Evolutionary conservation across 768 basidiomycete genomes (phyloP).

Genomic region (Lactarius sanguifluus): DNA sequence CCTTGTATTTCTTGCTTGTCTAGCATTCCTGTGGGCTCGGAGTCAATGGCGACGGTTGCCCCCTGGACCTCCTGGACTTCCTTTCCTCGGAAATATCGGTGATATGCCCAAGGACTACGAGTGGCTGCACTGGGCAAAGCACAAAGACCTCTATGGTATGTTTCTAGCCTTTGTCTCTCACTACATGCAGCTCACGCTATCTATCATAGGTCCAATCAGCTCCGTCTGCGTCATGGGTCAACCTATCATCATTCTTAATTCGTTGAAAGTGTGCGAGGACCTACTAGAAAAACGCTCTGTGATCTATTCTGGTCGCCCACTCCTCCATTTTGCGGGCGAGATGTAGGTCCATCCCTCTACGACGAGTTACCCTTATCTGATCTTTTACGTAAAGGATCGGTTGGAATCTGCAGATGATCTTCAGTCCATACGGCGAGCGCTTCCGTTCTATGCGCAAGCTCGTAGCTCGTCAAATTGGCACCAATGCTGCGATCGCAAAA

Average conservation of each 20-base stretch:
- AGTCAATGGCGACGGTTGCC: slow-evolving; percentile 7
- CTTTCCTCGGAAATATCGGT: slow-evolving; percentile 17
- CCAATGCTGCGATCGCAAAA: slow-evolving; percentile 5
- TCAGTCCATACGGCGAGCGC: slow-evolving; percentile 12
- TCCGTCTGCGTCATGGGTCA: slow-evolving; percentile 19
- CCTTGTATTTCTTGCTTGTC: background rate
- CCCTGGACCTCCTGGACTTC: slow-evolving; percentile 21
- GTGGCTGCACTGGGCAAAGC: slow-evolving; percentile 22
- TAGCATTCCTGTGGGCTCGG: slow-evolving; percentile 2
- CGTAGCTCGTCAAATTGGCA: slow-evolving; percentile 21
- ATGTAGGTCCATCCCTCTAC: slow-evolving; percentile 1
- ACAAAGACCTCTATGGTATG: slow-evolving; percentile 14
- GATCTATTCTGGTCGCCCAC: slow-evolving; percentile 19
- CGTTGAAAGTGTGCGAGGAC: slow-evolving; percentile 20
- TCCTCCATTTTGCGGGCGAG: slow-evolving; percentile 18
- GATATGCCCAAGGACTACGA: slow-evolving; percentile 14
- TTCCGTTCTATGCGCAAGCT: slow-evolving; percentile 23
- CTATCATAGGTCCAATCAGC: slow-evolving; percentile 14
- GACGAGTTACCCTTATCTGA: background rate
- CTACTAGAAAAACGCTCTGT: slow-evolving; percentile 21
- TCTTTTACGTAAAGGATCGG: slow-evolving; percentile 14
- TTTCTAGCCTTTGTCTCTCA: no score
- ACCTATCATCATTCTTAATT: slow-evolving; percentile 20
- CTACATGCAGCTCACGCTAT: background rate
- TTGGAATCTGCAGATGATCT: slow-evolving; percentile 22